Conservation (phyloP, 2,329 filamentous ascomycete species). For the Aspergillus ibericus region DNA sequence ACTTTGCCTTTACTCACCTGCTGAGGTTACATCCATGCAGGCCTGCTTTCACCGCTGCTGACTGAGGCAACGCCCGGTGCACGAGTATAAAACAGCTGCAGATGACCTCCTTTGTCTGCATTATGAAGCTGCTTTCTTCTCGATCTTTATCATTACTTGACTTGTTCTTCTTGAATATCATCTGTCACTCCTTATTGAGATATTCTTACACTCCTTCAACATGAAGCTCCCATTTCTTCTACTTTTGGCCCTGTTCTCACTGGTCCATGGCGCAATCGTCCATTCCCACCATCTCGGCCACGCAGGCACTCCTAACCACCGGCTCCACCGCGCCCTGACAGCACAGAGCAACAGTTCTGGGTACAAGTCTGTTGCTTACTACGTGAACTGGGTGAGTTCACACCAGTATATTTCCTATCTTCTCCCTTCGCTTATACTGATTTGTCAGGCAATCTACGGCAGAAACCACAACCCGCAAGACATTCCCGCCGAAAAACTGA, state of each 20-base stretch:
- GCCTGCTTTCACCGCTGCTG: not conserved
- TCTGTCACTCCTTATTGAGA: not conserved
- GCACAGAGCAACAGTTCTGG: not conserved
- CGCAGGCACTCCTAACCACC: too few species aligned
- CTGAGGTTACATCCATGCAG: not conserved
- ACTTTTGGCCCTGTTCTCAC: not conserved
- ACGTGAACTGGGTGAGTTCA: conserved; percentile 48
- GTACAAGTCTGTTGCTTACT: conserved; percentile 43
- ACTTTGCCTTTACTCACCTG: not conserved
- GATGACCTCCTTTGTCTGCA: not conserved
- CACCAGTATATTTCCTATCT: not conserved
- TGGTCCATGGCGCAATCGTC: not conserved
- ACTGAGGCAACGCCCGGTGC: not conserved
- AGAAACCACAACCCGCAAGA: conserved; percentile 84
- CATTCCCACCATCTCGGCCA: too few species aligned
- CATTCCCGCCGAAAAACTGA: conserved; percentile 76
- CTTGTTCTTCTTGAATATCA: not conserved
- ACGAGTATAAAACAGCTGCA: not conserved
- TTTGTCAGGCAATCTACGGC: conserved; percentile 70
- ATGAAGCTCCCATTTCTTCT: not conserved
- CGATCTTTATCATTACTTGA: not conserved
- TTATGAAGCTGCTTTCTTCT: not conserved
- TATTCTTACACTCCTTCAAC: not conserved
- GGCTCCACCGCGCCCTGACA: not conserved
- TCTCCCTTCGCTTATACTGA: conserved; percentile 4